Conservation (phyloP, 768 basidiomycete species). For the Podaxis rugospora region DNA sequence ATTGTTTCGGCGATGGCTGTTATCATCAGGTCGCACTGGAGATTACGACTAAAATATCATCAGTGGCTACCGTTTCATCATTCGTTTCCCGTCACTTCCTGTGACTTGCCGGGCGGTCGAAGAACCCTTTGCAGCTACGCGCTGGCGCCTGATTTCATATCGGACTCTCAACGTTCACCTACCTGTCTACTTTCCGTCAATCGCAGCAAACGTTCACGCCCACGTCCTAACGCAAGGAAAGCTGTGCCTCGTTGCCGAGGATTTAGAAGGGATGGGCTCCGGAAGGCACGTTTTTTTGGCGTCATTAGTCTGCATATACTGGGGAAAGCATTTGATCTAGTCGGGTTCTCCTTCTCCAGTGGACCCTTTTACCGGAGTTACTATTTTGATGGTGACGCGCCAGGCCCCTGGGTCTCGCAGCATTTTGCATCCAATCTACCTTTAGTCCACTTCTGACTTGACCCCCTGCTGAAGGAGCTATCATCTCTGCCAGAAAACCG, state of each 20-base stretch:
- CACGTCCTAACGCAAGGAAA: not conserved
- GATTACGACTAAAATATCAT: not conserved
- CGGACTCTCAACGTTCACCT: conserved; percentile 7
- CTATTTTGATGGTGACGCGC: not conserved
- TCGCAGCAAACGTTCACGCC: not conserved
- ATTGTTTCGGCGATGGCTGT: not conserved
- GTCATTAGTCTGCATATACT: not conserved
- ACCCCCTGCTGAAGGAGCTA: not conserved
- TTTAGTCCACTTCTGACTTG: not conserved
- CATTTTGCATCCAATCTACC: not conserved
- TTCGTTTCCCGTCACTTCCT: not conserved
- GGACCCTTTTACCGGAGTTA: conserved; percentile 2
- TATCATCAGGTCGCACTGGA: not conserved
- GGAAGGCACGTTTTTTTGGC: not conserved
- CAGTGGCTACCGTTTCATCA: not conserved
- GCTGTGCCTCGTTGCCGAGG: not conserved
- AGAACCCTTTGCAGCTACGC: conserved; percentile 2
- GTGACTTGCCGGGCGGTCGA: not conserved
- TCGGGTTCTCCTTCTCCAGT: not conserved
- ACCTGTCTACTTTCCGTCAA: not conserved
- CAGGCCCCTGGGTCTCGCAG: not conserved
- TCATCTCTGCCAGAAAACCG: not conserved
- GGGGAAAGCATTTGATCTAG: not conserved
- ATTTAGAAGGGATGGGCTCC: not conserved
- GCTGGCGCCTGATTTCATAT: conserved; percentile 7